Conservation (phyloP, 768 basidiomycete species). For the Tylopilus sp. region DNA sequence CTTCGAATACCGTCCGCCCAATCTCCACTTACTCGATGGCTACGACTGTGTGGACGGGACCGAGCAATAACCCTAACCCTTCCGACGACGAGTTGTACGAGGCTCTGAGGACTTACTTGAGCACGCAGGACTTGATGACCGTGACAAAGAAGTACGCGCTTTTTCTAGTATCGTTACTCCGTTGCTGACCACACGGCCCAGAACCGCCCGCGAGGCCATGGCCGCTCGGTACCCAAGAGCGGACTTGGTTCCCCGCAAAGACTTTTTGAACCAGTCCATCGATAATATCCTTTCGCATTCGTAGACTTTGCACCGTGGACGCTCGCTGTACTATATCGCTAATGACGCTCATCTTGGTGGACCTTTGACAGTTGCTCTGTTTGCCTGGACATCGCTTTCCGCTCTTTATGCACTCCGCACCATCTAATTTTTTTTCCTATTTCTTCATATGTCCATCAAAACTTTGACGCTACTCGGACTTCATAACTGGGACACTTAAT, state of each 20-base stretch:
- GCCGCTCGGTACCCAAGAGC: slow-evolving; percentile 64
- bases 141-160: slow-evolving; percentile 60
- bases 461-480: slow-evolving; percentile 11
- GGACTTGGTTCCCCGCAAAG: slow-evolving; percentile 51
- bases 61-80: slow-evolving; percentile 53
- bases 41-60: slow-evolving; percentile 49
- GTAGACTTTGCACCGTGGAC: slow-evolving; percentile 26
- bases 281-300: slow-evolving; percentile 60
- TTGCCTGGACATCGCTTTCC: slow-evolving; percentile 3
- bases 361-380: neutral
- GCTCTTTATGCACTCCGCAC: neutral
- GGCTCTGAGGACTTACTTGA: slow-evolving; percentile 53
- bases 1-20: slow-evolving; percentile 34
- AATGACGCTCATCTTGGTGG: slow-evolving; percentile 5
- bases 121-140: slow-evolving; percentile 68
- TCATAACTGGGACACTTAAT: slow-evolving; percentile 6
- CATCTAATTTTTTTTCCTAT: slow-evolving; percentile 1
- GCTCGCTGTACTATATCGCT: neutral
- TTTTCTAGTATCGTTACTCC: neutral
- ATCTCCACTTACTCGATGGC: slow-evolving; percentile 62
- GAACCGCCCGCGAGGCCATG: slow-evolving; percentile 63
- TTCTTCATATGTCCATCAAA: slow-evolving; percentile 4
- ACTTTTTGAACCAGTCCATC: slow-evolving; percentile 66
- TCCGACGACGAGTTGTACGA: slow-evolving; percentile 58
- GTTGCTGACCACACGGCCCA: slow-evolving; percentile 14